Evolutionary conservation across 306 rosid species (phyloP).

Genomic region (Trifolium subterraneum): DNA sequence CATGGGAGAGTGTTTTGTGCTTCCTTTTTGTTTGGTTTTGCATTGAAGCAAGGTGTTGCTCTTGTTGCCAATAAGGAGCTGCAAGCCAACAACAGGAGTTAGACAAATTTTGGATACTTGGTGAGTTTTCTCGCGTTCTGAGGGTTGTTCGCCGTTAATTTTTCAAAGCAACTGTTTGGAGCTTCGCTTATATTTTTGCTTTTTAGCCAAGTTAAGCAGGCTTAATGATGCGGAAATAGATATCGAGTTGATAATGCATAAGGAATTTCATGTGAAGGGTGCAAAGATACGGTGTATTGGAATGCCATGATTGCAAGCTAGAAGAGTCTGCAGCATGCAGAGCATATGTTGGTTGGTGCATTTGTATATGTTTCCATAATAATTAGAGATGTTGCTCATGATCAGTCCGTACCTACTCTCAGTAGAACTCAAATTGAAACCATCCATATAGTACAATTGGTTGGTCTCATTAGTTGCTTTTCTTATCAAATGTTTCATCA

Average conservation of each 20-base stretch:
- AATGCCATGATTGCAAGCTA: not conserved
- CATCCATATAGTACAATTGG: conserved; percentile 38
- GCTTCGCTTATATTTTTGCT: not conserved
- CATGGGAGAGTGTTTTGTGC: conserved; percentile 51
- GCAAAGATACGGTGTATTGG: not conserved
- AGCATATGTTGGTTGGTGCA: conserved; percentile 47
- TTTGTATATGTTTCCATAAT: conserved; percentile 41
- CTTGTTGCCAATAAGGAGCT: conserved; percentile 35
- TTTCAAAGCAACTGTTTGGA: not conserved
- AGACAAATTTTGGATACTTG: not conserved
- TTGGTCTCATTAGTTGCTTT: conserved; percentile 42
- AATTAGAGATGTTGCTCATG: conserved; percentile 50
- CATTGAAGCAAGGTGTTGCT: conserved; percentile 66
- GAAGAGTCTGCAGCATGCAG: conserved; percentile 41
- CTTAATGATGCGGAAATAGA: not conserved
- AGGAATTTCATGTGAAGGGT: not conserved
- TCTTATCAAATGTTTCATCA: conserved; percentile 36
- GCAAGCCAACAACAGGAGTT: not conserved
- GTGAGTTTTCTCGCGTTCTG: not conserved
- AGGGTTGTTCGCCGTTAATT: not conserved
- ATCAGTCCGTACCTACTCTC: conserved; percentile 38
- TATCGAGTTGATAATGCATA: not conserved
- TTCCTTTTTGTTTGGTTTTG: conserved; percentile 53
- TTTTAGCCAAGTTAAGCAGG: not conserved
- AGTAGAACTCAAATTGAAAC: conserved; percentile 1